Conservation (phyloP, 331 rosid genomes). For the Acacia pycnantha region DNA sequence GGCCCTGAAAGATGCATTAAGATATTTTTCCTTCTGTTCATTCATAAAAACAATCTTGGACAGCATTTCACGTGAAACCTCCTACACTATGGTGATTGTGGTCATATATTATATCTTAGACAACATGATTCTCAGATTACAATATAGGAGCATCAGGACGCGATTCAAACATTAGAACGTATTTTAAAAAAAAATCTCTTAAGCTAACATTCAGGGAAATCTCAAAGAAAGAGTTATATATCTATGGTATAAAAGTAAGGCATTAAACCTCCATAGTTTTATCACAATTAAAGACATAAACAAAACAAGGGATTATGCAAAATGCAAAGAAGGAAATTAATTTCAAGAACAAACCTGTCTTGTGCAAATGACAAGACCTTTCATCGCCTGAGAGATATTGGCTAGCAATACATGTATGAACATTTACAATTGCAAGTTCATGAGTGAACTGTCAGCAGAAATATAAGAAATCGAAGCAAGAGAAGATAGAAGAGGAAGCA, state of each 20-base stretch:
- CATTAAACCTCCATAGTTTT: background rate
- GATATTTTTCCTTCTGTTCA: too few species aligned
- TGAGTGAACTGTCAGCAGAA: conserved; percentile 26
- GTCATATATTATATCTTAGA: too few species aligned
- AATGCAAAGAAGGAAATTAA: background rate
- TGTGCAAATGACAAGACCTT: conserved; percentile 80
- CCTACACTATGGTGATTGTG: too few species aligned
- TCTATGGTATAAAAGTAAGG: background rate
- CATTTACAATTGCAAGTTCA: conserved; percentile 69
- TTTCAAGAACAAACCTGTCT: conserved; percentile 63
- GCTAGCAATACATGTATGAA: conserved; percentile 84
- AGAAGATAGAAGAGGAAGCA: background rate
- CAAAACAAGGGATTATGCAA: background rate
- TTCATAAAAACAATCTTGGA: too few species aligned
- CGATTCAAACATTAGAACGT: too few species aligned
- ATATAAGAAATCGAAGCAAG: background rate
- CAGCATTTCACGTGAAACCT: too few species aligned
- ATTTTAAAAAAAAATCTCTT: too few species aligned
- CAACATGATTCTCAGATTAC: too few species aligned
- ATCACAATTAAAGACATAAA: background rate
- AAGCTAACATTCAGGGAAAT: too few species aligned
- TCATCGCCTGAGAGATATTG: conserved; percentile 87
- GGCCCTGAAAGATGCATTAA: background rate
- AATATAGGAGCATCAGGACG: too few species aligned
- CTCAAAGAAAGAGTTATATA: too few species aligned